These are phyloP conservation scores for Aspergillus heteromorphus DNA, from an alignment of 495 filamentous ascomycete genomes.

Conservation along the genomic window DNA sequence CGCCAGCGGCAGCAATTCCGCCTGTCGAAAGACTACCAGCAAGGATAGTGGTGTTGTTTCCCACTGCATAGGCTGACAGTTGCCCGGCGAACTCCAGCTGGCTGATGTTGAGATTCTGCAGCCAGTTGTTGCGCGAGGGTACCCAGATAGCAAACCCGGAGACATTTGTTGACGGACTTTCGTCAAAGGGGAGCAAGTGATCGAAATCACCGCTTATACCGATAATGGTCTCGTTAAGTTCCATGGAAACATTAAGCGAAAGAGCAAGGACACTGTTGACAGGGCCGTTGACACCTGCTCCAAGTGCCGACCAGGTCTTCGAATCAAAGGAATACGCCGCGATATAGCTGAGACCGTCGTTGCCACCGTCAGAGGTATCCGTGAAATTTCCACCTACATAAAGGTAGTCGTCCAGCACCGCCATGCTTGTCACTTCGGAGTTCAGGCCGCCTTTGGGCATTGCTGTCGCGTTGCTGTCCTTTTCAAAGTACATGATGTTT, in stretches of 20 bases:
- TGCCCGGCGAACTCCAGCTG: conserved; percentile 62
- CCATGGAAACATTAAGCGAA: conserved; percentile 70
- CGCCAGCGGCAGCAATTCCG: conserved; percentile 61
- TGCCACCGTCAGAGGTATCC: conserved; percentile 57
- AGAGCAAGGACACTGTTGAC: conserved; percentile 70
- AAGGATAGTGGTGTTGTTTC: conserved; percentile 61
- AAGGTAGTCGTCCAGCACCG: conserved; percentile 55
- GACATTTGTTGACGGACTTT: conserved; percentile 53
- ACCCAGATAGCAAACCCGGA: conserved; percentile 89
- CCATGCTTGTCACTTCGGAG: conserved; percentile 66
- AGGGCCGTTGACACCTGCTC: conserved; percentile 77
- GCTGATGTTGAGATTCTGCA: conserved; percentile 69
- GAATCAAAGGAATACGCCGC: conserved; percentile 66
- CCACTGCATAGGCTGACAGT: conserved; percentile 59
- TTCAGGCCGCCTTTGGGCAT: conserved; percentile 74
- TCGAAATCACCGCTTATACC: conserved; percentile 78
- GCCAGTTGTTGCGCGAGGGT: conserved; percentile 82
- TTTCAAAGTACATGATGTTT: conserved; percentile 70
- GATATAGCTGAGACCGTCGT: conserved; percentile 60
- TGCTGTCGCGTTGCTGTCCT: conserved; percentile 52
- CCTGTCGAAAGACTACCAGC: conserved; percentile 74
- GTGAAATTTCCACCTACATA: conserved; percentile 88
- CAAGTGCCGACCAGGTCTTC: conserved; percentile 72
- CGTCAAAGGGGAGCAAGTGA: conserved; percentile 59
- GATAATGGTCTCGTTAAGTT: conserved; percentile 65